A percentile compares a stretch with the other conserved stretches of the same genome.
Evolutionary conservation across 306 rosid genomes (phyloP).

Genomic region (Myrica gale): DNA sequence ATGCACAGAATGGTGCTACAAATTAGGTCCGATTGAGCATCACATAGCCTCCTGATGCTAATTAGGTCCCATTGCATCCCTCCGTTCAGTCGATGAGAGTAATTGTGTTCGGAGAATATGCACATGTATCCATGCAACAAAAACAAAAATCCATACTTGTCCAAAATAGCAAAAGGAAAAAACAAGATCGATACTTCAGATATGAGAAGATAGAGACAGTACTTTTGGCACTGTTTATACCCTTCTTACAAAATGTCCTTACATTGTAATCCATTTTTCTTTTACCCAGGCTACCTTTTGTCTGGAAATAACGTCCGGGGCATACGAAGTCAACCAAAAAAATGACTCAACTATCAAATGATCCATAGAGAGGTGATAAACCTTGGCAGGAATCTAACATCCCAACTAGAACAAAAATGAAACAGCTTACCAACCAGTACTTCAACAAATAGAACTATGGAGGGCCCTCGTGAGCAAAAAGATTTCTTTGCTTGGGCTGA

Average conservation of each 20-base stretch:
- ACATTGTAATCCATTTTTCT: too few relatives aligned
- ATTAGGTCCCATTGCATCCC: too few relatives aligned
- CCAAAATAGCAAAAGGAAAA: background rate
- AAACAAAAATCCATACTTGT: too few relatives aligned
- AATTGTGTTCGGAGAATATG: too few relatives aligned
- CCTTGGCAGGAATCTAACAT: background rate
- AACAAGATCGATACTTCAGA: too few relatives aligned
- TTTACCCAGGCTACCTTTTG: slow-evolving; percentile 1
- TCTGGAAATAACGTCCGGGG: background rate
- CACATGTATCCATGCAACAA: too few relatives aligned
- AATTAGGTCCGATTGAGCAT: too few relatives aligned
- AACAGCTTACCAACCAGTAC: background rate
- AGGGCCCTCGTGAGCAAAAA: background rate
- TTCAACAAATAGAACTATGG: background rate
- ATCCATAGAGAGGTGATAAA: background rate
- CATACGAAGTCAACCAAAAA: background rate
- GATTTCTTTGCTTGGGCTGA: background rate
- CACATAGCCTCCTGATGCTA: too few relatives aligned
- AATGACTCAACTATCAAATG: background rate
- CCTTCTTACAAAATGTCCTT: background rate
- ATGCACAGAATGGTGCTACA: too few relatives aligned
- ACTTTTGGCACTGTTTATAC: background rate
- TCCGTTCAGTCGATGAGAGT: too few relatives aligned
- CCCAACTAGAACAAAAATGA: background rate
- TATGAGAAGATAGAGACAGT: too few relatives aligned